Base-by-base conservation (phyloP, 495 filamentous ascomycete species). In the Lophiotrema nucula region DNA sequence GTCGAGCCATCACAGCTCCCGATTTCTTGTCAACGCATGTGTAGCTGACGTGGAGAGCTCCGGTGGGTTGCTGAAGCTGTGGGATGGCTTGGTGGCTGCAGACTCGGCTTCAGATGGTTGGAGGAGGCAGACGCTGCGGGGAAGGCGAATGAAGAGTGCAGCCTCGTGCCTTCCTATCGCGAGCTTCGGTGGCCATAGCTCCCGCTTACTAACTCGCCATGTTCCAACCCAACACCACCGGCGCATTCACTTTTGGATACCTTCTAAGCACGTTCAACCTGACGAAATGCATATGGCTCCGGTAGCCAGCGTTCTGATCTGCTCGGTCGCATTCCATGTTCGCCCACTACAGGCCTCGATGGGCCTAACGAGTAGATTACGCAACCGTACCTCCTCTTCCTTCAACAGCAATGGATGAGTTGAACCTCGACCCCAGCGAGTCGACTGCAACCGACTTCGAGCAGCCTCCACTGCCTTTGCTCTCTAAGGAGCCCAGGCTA, bases 51-150 rank as follows among this genome's bases (percentile, higher is more conserved):
- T 37, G 21, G 27, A 8, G 27, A 37, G 41, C 28, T n/a, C 6
- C 28, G 25, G 28, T 26, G n/a, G 46, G 21, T 44, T 23, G 23
- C 19, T 41, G 43, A 12, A 47, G 24, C 12, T n/a, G 26, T 24
- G 47, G 16, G 16, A 5, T 25, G 8, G 21, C 19, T 27, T 33
- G 28, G 38, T 42, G 50, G 50, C 50, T 53, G 33, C 27, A 47
- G 44, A 13, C 13, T 24, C 11, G 3, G 19, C 35, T 53, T 38
- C 35, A 2, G n/a, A 28, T 54, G 57, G 57, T 53, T 55, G 57
- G 57, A 54, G 57, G 56, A 48, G 46, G 46, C 56, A 54, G 50
- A 16, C 39, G 47, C 58, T 58, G 58, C 42, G 58, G 58, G 44
- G 46, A 43, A 33, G 58, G 22, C 45, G 45, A 56, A 49, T 49